Conservation (phyloP, 352 stramenopile genomes). For the Phytophthora agathidicida region DNA sequence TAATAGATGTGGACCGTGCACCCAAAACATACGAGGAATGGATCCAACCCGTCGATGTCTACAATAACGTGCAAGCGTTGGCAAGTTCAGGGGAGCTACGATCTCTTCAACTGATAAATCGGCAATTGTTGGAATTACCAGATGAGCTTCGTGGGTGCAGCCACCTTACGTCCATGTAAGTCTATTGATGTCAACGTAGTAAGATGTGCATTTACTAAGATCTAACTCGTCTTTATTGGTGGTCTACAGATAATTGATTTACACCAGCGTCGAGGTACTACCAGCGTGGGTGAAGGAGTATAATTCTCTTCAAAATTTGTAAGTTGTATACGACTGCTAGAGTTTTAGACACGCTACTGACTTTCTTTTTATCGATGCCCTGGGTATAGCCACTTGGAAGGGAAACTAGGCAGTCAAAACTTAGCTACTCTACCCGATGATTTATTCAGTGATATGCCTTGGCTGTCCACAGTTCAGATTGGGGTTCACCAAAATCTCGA, state of each 20-base stretch:
- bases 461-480: conserved; percentile 25
- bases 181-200: not conserved
- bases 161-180: conserved; percentile 28
- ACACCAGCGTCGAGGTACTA: conserved; percentile 27
- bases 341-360: too few relatives aligned
- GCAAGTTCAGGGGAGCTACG: conserved; percentile 23
- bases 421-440: conserved; percentile 10
- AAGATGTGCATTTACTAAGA: too few relatives aligned
- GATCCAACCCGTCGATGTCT: conserved; percentile 21
- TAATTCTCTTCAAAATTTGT: conserved; percentile 40
- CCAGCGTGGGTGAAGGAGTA: conserved; percentile 27
- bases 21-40: conserved; percentile 28
- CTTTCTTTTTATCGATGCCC: too few relatives aligned
- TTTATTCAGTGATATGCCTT: conserved; percentile 30
- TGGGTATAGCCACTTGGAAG: conserved; percentile 25
- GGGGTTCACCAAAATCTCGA: conserved; percentile 8
- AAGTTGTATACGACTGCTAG: too few relatives aligned
- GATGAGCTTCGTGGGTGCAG: conserved; percentile 27
- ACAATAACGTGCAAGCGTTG: conserved; percentile 10
- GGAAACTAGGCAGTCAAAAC: conserved; percentile 19
- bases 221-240: conserved; percentile 2
- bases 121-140: conserved; percentile 12
- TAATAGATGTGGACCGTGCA: conserved; percentile 25
- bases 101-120: conserved; percentile 36
- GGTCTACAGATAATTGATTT: conserved; percentile 14